Evolutionary conservation across 2,329 filamentous ascomycete genomes (phyloP).

Genomic region (Grosmannia penicillata): DNA sequence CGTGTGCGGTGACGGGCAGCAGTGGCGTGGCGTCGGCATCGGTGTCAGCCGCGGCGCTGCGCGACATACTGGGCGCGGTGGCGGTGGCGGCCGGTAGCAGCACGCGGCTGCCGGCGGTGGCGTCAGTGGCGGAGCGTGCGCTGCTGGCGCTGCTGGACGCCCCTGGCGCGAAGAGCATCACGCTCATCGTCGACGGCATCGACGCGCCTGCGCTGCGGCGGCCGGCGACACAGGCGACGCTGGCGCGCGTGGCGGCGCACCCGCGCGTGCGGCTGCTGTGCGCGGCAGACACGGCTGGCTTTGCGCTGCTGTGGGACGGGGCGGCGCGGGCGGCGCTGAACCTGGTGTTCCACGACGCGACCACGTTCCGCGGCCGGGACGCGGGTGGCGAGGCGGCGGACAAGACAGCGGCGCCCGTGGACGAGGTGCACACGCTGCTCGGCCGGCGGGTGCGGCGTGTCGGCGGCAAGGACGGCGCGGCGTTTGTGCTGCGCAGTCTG

Average conservation of each 20-base stretch:
- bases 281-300: slow-evolving; percentile 78
- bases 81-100: slow-evolving; percentile 37
- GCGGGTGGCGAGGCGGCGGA: slow-evolving; percentile 20
- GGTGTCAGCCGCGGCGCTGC: slow-evolving; percentile 32
- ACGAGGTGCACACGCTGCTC: slow-evolving; percentile 77
- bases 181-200: slow-evolving; percentile 71
- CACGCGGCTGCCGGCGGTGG: slow-evolving; percentile 36
- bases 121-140: slow-evolving; percentile 51
- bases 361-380: slow-evolving; percentile 63
- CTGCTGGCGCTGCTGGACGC: slow-evolving; percentile 46
- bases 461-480: slow-evolving; percentile 81
- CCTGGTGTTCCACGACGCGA: slow-evolving; percentile 87
- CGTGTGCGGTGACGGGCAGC: not conserved
- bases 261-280: slow-evolving; percentile 58
- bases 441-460: slow-evolving; percentile 66
- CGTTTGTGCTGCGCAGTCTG: slow-evolving; percentile 77
- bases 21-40: not conserved
- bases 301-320: slow-evolving; percentile 79
- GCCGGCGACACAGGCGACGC: slow-evolving; percentile 50
- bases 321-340: slow-evolving; percentile 69
- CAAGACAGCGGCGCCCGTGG: slow-evolving; percentile 64
- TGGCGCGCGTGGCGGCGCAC: slow-evolving; percentile 65
- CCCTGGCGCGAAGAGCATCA: slow-evolving; percentile 26
- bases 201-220: slow-evolving; percentile 67
- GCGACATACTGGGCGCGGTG: slow-evolving; percentile 57